Evolutionary conservation across 805 yeast genomes (phyloP), one percentile per base, ranked within the genome.

Genomic region (Dipodascus geniculatus): DNA sequence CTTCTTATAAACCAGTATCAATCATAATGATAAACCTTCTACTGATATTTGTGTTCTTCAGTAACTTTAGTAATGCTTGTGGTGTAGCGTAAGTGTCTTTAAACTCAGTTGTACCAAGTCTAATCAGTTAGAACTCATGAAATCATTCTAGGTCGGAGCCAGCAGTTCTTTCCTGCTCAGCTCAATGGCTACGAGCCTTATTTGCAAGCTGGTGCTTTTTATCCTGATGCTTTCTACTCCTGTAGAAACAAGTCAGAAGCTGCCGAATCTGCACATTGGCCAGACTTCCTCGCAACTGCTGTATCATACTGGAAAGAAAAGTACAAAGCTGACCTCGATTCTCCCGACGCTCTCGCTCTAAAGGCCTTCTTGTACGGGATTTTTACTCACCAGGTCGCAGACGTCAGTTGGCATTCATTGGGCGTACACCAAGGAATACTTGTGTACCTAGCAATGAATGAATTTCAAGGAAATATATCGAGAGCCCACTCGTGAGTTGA

Each of bases 211-310:
- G 89, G 88, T 0, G 74, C 85, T 0, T 83, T 83, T 61, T 80
- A 78, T 60, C 89, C 89, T 0, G 89, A 83, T 63, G 79, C 84
- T 0, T 78, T 82, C 60, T 83, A 83, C 64, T 71, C 76, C 35
- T 83, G 88, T 63, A 65, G 76, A 51, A 79, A 77, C 2, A 60
- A 66, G 23, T 70, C 77, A 2, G 72, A 74, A 9, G 74, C 74
- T 1, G 83, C 85, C 2, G 89, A 83, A 63, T 75, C 69, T 24
- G 71, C 82, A 0, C 88, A 83, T 61, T 83, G 89, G 88, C 87
- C 87, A 0, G 82, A 82, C 1, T 82, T 82, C 60, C 58, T 82
- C 14, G 64, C 68, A 2, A 64, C 65, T 1, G 79, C 82, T 0
- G 75, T 78, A 3, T 57, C 68, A 3, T 66, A 74, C 49, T 78